Conservation (phyloP, 2,329 filamentous ascomycete species). For the Cercospora zeae-maydis region DNA sequence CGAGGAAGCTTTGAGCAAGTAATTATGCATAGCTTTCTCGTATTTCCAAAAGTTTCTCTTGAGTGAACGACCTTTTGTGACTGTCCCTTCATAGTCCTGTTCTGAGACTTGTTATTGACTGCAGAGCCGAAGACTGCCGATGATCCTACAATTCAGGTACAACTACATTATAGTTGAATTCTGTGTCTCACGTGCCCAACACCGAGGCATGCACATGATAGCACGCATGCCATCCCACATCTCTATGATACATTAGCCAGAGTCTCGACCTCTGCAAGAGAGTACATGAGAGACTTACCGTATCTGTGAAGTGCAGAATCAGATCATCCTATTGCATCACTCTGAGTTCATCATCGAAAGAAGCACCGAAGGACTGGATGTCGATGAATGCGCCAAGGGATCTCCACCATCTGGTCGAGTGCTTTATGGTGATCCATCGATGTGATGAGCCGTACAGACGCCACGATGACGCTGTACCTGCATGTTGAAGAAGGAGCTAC, state of each 20-base stretch:
- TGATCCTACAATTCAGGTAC: neutral
- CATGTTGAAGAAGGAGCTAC: conserved; percentile 6
- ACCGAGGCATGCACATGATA: too few relatives aligned
- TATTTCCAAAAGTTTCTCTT: neutral
- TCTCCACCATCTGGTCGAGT: conserved; percentile 6
- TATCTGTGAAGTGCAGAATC: too few relatives aligned
- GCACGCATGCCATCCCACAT: too few relatives aligned
- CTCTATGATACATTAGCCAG: too few relatives aligned
- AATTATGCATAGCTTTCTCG: neutral
- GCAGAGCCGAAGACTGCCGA: neutral
- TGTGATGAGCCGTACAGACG: conserved; percentile 7
- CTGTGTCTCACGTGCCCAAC: too few relatives aligned
- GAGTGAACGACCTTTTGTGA: neutral
- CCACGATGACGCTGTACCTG: conserved; percentile 11
- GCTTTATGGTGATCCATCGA: conserved; percentile 1
- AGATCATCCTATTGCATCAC: neutral
- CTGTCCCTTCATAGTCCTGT: too few relatives aligned
- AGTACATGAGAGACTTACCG: too few relatives aligned
- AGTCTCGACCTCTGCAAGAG: too few relatives aligned
- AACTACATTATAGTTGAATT: too few relatives aligned
- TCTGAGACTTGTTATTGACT: too few relatives aligned
- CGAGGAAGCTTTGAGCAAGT: conserved; percentile 1
- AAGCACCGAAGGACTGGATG: neutral
- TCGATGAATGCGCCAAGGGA: neutral
- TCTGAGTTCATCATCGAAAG: neutral